phyloP scores from a whole-genome alignment of 345 rosid genomes.

The Aquilaria yunnanensis region DNA sequence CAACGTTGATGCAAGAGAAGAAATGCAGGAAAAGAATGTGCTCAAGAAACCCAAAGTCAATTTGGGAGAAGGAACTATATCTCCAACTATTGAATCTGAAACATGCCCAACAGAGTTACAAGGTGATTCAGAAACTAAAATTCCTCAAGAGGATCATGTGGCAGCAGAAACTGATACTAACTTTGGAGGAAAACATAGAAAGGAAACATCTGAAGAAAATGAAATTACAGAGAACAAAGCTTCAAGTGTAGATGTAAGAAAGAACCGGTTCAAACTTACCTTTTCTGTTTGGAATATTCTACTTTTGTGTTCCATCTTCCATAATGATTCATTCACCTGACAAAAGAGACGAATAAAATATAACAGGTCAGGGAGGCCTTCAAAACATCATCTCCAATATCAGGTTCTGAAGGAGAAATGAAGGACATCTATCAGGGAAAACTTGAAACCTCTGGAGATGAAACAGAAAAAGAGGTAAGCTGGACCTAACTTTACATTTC shows the following conservation, averaged over 20 bases:
- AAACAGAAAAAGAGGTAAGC: conserved; percentile 30
- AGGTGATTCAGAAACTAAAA: conserved; percentile 12
- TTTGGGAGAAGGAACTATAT: no score
- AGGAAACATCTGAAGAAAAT: conserved; percentile 16
- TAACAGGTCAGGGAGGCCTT: conserved; percentile 23
- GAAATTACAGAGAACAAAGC: conserved; percentile 20
- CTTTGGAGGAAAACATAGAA: conserved; percentile 12
- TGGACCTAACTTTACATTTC: background rate
- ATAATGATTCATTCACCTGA: conserved; percentile 1
- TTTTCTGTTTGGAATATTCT: no score
- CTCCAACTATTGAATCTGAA: no score
- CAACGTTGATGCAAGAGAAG: no score
- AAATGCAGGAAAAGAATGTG: no score
- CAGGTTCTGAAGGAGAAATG: conserved; percentile 15
- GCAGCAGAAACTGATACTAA: conserved; percentile 7
- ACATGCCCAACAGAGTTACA: background rate
- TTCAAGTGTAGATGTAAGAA: conserved; percentile 28
- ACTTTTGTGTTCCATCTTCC: background rate
- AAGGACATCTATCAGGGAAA: conserved; percentile 18
- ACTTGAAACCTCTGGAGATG: conserved; percentile 9
- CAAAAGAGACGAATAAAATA: conserved; percentile 3
- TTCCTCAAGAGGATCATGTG: conserved; percentile 14
- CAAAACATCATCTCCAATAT: conserved; percentile 15
- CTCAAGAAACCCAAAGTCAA: no score
- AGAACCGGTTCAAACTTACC: background rate